Percentiles rank a stretch among this genome's conserved stretches.
These are phyloP conservation scores for Phytophthora macrochlamydospora DNA, from an alignment of 352 stramenopile species.

Conservation along the genomic window DNA sequence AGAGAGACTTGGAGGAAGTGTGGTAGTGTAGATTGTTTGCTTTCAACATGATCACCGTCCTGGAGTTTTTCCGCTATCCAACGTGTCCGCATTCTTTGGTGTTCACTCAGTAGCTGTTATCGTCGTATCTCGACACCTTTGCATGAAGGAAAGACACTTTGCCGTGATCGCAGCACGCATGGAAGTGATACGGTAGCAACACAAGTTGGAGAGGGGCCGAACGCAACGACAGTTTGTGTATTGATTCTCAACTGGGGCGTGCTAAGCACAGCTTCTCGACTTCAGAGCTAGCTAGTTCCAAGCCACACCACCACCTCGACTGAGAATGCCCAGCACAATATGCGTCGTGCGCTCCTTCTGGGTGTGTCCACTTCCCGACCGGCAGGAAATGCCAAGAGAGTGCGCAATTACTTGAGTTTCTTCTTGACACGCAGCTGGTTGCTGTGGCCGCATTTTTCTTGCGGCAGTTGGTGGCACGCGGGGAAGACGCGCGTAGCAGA, in stretches of 20 bases:
- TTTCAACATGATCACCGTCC: slow-evolving; percentile 33
- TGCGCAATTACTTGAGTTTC: slow-evolving; percentile 98
- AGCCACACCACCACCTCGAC: slow-evolving; percentile 7
- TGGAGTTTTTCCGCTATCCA: slow-evolving; percentile 30
- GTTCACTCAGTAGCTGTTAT: too few relatives aligned
- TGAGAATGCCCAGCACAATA: slow-evolving; percentile 12
- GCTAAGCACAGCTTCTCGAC: slow-evolving; percentile 6
- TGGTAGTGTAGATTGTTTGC: slow-evolving; percentile 21
- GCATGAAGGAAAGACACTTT: too few relatives aligned
- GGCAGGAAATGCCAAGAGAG: slow-evolving; percentile 15
- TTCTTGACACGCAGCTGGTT: slow-evolving; percentile 99
- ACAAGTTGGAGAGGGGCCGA: slow-evolving; percentile 36
- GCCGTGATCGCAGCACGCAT: not conserved
- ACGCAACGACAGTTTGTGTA: slow-evolving; percentile 36
- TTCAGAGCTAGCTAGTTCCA: slow-evolving; percentile 15
- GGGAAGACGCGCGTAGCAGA: slow-evolving; percentile 99
- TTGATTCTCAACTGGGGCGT: slow-evolving; percentile 29
- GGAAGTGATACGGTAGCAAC: not conserved
- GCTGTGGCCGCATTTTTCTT: slow-evolving; percentile 99
- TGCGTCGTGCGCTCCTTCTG: slow-evolving; percentile 16
- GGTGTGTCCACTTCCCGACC: slow-evolving; percentile 20
- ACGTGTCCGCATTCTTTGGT: not conserved
- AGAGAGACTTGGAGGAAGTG: slow-evolving; percentile 9
- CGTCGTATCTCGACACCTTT: too few relatives aligned
- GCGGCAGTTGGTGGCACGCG: slow-evolving; percentile 99